Base-by-base conservation (phyloP, 1,284 basidiomycete species). In the Papiliotrema nemorosa region DNA sequence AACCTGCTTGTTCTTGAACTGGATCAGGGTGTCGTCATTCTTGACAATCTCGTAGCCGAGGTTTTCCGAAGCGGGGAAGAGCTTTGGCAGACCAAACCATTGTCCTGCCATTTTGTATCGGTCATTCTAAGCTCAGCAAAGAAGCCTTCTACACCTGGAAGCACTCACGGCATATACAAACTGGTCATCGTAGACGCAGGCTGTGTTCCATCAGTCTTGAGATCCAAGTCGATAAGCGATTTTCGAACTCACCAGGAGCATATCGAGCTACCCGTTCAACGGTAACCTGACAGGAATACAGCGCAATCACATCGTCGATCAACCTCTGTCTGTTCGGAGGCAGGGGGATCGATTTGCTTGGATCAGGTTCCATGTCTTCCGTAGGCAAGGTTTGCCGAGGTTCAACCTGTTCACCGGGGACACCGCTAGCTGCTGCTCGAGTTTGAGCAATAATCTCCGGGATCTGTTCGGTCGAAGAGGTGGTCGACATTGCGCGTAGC, bases 1-100 rank as follows among this genome's bases (percentile, higher is more conserved):
- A 41, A 60, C 60, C 49, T 67, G 66, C 50, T 69, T 64, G 53
- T 69, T 67, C 58, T 65, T 66, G 58, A 69, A 69, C 53, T 69
- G 66, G 37, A 67, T 69, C 47, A 69, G 50, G 12, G 60, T 64
- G 29, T 62, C 61, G 46, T 67, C 63, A 50, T 66, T 67, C 49
- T 60, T 59, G 49, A 64, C 59, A 35, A 69, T 57, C 48, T 69
- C 63, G 50, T 66, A 66, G 16, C 61, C 56, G 20, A 62, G 49
- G 44, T 64, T 63, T 42, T 60, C 59, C 13, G 59, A 62, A 16
- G 42, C 50, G 2, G 62, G 60, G 60, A 67, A 67, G 7, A 67
- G 56, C 38, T 67, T 66, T 25, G 59, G 59, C 6, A 67, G 55
- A 31, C 62, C 65, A 43, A 62, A 64, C 64, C 64, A 67, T 41